Base-by-base conservation (phyloP, 2,329 filamentous ascomycete species). In the Fusarium humuli region DNA sequence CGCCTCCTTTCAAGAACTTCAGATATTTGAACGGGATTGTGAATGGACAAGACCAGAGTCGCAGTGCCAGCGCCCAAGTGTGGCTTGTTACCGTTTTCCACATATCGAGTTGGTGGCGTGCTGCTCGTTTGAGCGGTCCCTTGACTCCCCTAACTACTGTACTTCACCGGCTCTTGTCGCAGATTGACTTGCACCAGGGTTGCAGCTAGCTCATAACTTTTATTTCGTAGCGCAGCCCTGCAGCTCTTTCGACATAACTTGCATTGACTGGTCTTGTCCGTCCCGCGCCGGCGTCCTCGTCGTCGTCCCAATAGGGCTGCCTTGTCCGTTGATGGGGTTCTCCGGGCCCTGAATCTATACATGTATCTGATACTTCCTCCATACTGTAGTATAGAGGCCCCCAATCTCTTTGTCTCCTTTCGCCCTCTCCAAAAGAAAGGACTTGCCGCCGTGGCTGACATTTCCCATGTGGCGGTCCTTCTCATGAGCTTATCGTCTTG, bases 341-440 rank as follows among this genome's bases (percentile, higher is more conserved):
- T 63, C 67, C 56, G 59, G 62, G 47, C 59, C 54, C 61, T 68
- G 56, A 47, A 60, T 70, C 54, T 69, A 58, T 53, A 61, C 37
- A 74, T 60, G 73, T 73, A 73, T 70, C 65, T 42, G 59, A 67
- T 75, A 73, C 73, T 64, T 70, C 30, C 47, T 66, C 27, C 55
- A 40, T 65, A 61, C 56, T 49, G 55, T 66, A 61, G 63, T 61
- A 72, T 72, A 67, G 63, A 56, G 53, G 58, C 63, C 59, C 68
- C 73, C 59, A 64, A 69, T 62, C 49, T 25, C 14, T 44, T 37
- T 41, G 34, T 57, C 30, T 46, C 52, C 57, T 71, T 72, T 74
- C 48, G 56, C 63, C 70, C 50, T 75, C 56, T 60, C 48, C 44
- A 65, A 61, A 62, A 65, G 54, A 63, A 48, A 65, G 52, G 55